Percentiles rank a stretch among this genome's conserved stretches.
Conservation (phyloP, 345 rosid genomes). For the Eutrema yunnanense region DNA sequence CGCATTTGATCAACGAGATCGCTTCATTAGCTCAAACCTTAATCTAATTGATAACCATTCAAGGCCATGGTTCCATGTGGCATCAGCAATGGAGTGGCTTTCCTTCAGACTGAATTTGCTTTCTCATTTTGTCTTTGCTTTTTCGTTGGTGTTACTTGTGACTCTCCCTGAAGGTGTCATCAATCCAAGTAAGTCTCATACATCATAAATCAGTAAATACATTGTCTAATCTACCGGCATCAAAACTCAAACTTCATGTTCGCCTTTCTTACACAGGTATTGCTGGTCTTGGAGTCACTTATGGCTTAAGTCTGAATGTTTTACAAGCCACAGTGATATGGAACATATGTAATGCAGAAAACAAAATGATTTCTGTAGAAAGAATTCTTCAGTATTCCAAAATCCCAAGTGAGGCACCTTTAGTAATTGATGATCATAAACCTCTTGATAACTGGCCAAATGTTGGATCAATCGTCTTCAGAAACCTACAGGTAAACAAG, state of each 20-base stretch:
- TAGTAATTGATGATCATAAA: slow-evolving; percentile 49
- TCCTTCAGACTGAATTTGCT: slow-evolving; percentile 79
- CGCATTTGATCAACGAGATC: slow-evolving; percentile 68
- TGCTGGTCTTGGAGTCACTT: slow-evolving; percentile 91
- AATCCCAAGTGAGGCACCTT: slow-evolving; percentile 68
- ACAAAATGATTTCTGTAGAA: slow-evolving; percentile 89
- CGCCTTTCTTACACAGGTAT: slow-evolving; percentile 49
- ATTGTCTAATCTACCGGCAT: background rate
- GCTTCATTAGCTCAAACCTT: slow-evolving; percentile 62
- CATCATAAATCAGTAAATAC: background rate
- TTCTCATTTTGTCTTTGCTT: slow-evolving; percentile 88
- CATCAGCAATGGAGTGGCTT: slow-evolving; percentile 96
- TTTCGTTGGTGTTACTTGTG: slow-evolving; percentile 76
- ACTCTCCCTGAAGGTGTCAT: slow-evolving; percentile 91
- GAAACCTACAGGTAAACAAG: slow-evolving; percentile 57
- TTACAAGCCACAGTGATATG: slow-evolving; percentile 81
- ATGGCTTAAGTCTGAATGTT: slow-evolving; percentile 82
- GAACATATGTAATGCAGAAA: slow-evolving; percentile 90
- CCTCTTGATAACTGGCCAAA: slow-evolving; percentile 84
- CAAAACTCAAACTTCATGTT: background rate
- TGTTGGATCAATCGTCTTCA: slow-evolving; percentile 66
- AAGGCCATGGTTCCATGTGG: slow-evolving; percentile 87
- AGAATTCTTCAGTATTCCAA: slow-evolving; percentile 83
- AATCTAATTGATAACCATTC: slow-evolving; percentile 68
- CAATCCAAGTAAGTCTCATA: slow-evolving; percentile 68